Base-by-base conservation (phyloP, 2,329 filamentous ascomycete genomes). In the Fusarium virguliforme region DNA sequence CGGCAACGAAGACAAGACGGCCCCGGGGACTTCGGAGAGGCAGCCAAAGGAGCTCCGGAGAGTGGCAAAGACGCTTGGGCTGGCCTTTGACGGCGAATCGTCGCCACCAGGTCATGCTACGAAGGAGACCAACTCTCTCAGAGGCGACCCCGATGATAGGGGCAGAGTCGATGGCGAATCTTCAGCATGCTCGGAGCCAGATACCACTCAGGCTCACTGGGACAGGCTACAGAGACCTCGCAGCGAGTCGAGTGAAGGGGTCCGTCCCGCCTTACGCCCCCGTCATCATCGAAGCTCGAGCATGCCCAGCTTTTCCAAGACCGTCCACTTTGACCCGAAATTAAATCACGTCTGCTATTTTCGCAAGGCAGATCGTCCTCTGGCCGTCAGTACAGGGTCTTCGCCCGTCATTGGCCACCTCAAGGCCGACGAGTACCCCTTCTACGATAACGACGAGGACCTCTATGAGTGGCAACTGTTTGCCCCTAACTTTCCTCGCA, bases 281-380 rank as follows among this genome's bases (percentile, higher is more conserved):
- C 43, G 43, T 15, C 43, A 48, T 48, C 43, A 48, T 48, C 26
- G 43, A 48, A 48, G 43, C 26, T 48, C 43, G n/a, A 48, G 43
- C 43, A 30, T 48, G 43, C 43, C 43, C 18, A 48, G 43, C n/a
- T 48, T 48, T 48, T 48, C 43, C 28, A 48, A 48, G 26, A 48
- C 43, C 5, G 43, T 48, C 26, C 43, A 48, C 43, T 48, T 48
- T 15, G 43, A 48, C 15, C 28, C 43, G 9, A 48, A 48, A 30
- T 8, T 48, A 26, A 48, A 48, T 15, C 6, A 48, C 15, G 26
- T 48, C 30, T 48, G 43, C 15, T 48, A 48, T 26, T 48, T 48
- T 15, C 43, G 26, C 43, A 48, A 48, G 43, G 43, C 43, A 13
- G 43, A 48, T 48, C 43, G 43, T 10, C 43, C 43, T 30, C 43